These are phyloP conservation scores for Dactylis glomerata DNA, from an alignment of 176 grass and related monocot genomes.

Conservation along the genomic window DNA sequence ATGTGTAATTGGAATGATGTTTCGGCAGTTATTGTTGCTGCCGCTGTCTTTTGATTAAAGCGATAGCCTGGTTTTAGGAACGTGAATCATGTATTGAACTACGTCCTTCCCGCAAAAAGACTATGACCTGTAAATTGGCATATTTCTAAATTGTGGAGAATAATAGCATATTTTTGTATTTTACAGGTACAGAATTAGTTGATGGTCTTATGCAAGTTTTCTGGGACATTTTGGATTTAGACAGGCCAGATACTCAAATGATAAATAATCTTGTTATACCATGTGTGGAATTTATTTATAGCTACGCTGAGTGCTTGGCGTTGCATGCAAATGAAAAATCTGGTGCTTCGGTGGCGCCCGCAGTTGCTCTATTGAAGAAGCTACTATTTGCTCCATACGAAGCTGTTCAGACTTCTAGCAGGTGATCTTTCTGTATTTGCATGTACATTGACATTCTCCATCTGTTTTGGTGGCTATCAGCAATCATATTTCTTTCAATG, in stretches of 20 bases:
- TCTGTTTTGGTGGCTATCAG: neutral
- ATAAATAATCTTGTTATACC: conserved; percentile 96
- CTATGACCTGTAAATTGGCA: neutral
- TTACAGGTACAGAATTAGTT: conserved; percentile 81
- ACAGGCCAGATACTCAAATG: conserved; percentile 90
- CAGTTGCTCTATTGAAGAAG: conserved; percentile 82
- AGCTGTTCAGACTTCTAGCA: conserved; percentile 97
- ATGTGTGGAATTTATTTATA: conserved; percentile 94
- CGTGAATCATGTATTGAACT: neutral
- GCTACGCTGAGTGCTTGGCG: conserved; percentile 90
- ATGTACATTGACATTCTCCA: conserved; percentile 7
- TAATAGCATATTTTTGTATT: conserved; percentile 19
- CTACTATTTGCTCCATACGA: conserved; percentile 97
- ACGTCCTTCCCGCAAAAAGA: neutral
- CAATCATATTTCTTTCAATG: neutral
- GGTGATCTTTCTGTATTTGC: conserved; percentile 47
- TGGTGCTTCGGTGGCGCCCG: conserved; percentile 72
- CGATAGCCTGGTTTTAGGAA: neutral
- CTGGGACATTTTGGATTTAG: conserved; percentile 88
- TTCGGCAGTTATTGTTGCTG: neutral
- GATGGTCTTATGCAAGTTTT: conserved; percentile 96
- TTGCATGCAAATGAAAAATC: conserved; percentile 57
- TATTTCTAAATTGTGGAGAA: neutral
- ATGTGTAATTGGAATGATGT: conserved; percentile 12
- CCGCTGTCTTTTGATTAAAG: neutral